phyloP scores from a whole-genome alignment of 352 stramenopile species.

The Poterioochromonas sp. region DNA sequence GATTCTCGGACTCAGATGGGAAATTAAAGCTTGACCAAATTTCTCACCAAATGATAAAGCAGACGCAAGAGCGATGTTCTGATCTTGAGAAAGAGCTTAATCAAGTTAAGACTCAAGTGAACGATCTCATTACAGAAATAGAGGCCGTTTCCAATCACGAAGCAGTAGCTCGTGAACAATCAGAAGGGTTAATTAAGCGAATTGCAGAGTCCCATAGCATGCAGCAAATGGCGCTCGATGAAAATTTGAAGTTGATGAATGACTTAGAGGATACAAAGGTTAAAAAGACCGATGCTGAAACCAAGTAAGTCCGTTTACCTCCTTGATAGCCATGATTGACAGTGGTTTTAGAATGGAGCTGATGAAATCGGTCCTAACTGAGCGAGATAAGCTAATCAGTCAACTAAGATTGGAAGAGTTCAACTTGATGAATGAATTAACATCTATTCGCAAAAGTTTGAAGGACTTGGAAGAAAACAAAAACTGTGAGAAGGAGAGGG shows the following conservation, averaged over 20 bases:
- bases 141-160: neutral
- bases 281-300: neutral
- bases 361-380: too few relatives aligned
- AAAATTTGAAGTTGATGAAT: conserved; percentile 10
- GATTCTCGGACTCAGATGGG: too few relatives aligned
- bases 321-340: too few relatives aligned
- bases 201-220: neutral
- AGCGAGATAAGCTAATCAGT: too few relatives aligned
- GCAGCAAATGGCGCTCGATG: neutral
- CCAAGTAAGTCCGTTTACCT: neutral
- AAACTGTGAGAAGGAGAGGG: neutral
- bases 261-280: neutral
- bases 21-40: too few relatives aligned
- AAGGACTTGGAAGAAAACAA: conserved; percentile 1
- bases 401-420: too few relatives aligned
- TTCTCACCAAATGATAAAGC: too few relatives aligned
- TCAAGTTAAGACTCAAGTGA: neutral
- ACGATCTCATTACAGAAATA: conserved; percentile 20
- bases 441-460: neutral
- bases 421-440: neutral
- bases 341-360: too few relatives aligned
- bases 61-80: neutral
- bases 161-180: neutral
- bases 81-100: conserved; percentile 1
- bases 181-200: neutral